phyloP scores from a whole-genome alignment of 2,329 filamentous ascomycete species.

The Incumbomyces delicatus region DNA sequence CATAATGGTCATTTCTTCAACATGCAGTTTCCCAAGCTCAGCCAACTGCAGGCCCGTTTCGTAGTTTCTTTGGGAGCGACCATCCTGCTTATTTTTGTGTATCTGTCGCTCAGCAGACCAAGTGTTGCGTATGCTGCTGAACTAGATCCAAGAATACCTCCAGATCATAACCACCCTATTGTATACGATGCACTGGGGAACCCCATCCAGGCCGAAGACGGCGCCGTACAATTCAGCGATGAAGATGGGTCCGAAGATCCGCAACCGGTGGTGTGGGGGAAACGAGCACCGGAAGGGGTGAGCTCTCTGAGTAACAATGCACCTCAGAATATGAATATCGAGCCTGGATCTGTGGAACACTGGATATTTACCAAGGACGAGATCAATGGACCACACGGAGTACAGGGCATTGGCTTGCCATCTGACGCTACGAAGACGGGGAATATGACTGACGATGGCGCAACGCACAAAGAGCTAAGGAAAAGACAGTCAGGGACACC shows the following conservation, averaged over 20 bases:
- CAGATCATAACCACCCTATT: constrained; percentile 40
- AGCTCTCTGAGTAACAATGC: constrained; percentile 52
- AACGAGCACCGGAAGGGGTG: constrained; percentile 21
- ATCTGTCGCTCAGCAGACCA: constrained; percentile 50
- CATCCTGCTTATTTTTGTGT: constrained; percentile 50
- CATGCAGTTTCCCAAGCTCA: constrained; percentile 44
- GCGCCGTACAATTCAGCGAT: constrained; percentile 16
- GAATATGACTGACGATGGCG: constrained; percentile 15
- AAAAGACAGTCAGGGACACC: constrained; percentile 13
- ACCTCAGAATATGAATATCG: constrained; percentile 49
- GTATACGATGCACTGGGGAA: constrained; percentile 29
- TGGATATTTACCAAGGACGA: constrained; percentile 55
- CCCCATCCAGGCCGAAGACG: constrained; percentile 24
- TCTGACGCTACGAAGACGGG: constrained; percentile 20
- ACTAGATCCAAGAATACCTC: constrained; percentile 32
- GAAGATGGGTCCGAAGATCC: background rate
- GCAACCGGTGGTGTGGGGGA: background rate
- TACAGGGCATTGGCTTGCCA: constrained; percentile 27
- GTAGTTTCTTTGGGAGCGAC: constrained; percentile 56
- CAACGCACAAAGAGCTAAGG: constrained; percentile 13
- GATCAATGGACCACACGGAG: constrained; percentile 38
- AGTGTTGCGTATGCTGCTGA: constrained; percentile 56
- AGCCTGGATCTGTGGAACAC: constrained; percentile 51
- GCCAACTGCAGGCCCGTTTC: constrained; percentile 62
- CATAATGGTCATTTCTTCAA: constrained; percentile 6